Evolutionary conservation across 495 filamentous ascomycete species (phyloP).

Genomic region (Thermothielavioides terrestris): DNA sequence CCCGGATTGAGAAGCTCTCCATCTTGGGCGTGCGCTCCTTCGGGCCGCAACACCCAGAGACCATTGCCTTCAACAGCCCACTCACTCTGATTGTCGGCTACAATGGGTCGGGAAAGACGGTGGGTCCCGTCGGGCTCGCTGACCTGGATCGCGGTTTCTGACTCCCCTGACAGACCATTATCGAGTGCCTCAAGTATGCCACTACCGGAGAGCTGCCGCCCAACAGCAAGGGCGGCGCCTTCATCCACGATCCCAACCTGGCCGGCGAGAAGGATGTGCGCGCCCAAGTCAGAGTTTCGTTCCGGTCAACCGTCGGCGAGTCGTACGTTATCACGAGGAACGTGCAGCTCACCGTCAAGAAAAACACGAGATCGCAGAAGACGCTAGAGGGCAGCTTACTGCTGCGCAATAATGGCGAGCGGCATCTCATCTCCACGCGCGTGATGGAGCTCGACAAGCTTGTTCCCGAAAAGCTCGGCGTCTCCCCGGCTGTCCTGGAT

Average conservation of each 20-base stretch:
- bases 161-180: constrained; percentile 62
- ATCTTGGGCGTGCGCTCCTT: constrained; percentile 90
- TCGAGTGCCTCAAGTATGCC: constrained; percentile 97
- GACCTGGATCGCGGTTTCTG: constrained; percentile 12
- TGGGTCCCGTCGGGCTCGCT: constrained; percentile 24
- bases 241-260: constrained; percentile 91
- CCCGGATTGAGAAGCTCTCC: constrained; percentile 82
- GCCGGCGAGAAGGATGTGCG: constrained; percentile 83
- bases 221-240: constrained; percentile 88
- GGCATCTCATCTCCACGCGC: constrained; percentile 63
- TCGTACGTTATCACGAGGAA: constrained; percentile 74
- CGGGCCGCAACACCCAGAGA: constrained; percentile 63
- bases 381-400: constrained; percentile 71
- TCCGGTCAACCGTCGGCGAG: constrained; percentile 63
- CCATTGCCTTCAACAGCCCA: constrained; percentile 82
- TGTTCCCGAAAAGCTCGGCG: constrained; percentile 81
- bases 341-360: constrained; percentile 79
- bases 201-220: constrained; percentile 90
- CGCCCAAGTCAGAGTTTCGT: constrained; percentile 85
- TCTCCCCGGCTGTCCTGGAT: constrained; percentile 82
- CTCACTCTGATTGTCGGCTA: constrained; percentile 92
- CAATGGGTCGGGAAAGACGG: constrained; percentile 94
- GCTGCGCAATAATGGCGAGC: constrained; percentile 73
- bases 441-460: constrained; percentile 72
- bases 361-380: constrained; percentile 60